Conservation (phyloP, 2,329 filamentous ascomycete species). For the Corinectria fuckeliana region DNA sequence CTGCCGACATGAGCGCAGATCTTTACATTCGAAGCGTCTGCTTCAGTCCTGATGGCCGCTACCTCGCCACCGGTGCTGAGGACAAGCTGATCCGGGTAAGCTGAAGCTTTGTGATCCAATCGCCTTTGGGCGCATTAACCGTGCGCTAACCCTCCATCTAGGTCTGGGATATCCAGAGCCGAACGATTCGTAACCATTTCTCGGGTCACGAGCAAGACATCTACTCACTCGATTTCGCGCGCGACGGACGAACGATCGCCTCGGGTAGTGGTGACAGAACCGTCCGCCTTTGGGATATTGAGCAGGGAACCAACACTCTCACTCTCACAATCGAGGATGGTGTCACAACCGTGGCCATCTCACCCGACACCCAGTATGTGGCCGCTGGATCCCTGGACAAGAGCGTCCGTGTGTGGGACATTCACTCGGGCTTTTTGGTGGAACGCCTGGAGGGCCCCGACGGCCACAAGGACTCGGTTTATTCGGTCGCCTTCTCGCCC, state of each 20-base stretch:
- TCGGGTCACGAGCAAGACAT: conserved; percentile 98
- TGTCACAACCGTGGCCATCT: conserved; percentile 96
- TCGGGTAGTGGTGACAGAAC: conserved; percentile 95
- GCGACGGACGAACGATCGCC: conserved; percentile 91
- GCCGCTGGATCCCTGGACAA: conserved; percentile 96
- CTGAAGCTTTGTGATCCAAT: conserved; percentile 20
- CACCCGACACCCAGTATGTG: conserved; percentile 91
- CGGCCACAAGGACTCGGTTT: conserved; percentile 96
- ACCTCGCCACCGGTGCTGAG: conserved; percentile 93
- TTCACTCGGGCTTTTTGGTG: conserved; percentile 81
- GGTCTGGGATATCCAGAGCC: conserved; percentile 92
- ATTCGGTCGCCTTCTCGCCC: conserved; percentile 94
- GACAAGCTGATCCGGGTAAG: conserved; percentile 95
- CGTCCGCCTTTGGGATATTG: conserved; percentile 95
- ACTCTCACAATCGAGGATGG: conserved; percentile 94
- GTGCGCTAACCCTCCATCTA: conserved; percentile 46
- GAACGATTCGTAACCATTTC: conserved; percentile 90
- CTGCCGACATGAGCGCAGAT: conserved; percentile 82
- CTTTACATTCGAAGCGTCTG: conserved; percentile 97
- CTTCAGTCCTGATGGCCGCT: conserved; percentile 96
- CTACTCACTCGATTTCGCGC: conserved; percentile 93
- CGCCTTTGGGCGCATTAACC: background rate
- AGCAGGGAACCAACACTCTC: conserved; percentile 80
- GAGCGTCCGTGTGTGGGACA: conserved; percentile 97
- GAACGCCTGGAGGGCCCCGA: conserved; percentile 92